A percentile compares a stretch with the other conserved stretches of the same genome.
phyloP scores from a whole-genome alignment of 768 basidiomycete species.

The Lactarius hatsudake region DNA sequence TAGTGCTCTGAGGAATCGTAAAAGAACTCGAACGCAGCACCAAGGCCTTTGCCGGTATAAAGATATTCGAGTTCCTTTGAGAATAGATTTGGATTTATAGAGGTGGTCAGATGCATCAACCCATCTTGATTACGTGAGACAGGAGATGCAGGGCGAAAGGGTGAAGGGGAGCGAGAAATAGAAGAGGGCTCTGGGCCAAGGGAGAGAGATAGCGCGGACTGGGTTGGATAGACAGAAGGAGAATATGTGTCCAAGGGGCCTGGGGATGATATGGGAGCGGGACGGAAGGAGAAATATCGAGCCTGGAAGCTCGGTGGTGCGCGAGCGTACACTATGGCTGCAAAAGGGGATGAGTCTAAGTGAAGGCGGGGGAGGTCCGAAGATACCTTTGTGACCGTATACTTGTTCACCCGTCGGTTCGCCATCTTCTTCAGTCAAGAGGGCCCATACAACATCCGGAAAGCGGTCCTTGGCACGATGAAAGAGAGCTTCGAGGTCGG shows the following conservation, averaged over 20 bases:
- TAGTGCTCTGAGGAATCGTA: conserved; percentile 56
- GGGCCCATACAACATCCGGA: conserved; percentile 96
- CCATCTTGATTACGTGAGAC: conserved; percentile 40
- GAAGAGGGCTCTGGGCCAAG: conserved; percentile 43
- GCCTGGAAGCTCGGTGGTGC: conserved; percentile 90
- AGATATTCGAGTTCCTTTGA: conserved; percentile 90
- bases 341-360: conserved; percentile 2
- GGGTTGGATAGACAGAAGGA: conserved; percentile 48
- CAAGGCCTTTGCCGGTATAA: conserved; percentile 89
- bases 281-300: conserved; percentile 80
- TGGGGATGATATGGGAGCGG: conserved; percentile 52
- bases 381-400: conserved; percentile 93
- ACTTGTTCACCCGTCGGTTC: conserved; percentile 50
- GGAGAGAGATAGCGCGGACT: conserved; percentile 60
- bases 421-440: conserved; percentile 46
- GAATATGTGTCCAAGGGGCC: conserved; percentile 39
- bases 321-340: conserved; percentile 92
- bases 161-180: conserved; percentile 46
- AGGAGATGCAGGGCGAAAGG: conserved; percentile 38
- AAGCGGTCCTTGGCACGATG: conserved; percentile 85
- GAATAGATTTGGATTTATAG: conserved; percentile 78
- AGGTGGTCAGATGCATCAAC: conserved; percentile 60
- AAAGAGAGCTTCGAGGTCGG: conserved; percentile 76
- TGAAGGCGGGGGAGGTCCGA: neutral
- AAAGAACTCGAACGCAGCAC: conserved; percentile 83